phyloP scores from a whole-genome alignment of 768 basidiomycete genomes.

The Lactifluus pinguis region DNA sequence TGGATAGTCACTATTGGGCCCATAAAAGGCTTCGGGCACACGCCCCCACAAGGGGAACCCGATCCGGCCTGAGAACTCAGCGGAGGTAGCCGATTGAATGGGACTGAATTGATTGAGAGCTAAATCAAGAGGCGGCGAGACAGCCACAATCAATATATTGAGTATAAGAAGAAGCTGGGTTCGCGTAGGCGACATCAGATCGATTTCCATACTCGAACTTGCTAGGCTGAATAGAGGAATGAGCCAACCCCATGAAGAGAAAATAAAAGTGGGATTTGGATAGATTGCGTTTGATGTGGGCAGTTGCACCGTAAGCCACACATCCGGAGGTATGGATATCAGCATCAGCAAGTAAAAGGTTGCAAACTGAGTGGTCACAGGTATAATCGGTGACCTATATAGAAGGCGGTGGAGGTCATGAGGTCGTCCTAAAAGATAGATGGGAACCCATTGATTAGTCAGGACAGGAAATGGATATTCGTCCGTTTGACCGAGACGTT shows the following conservation, averaged over 20 bases:
- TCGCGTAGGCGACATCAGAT: not conserved
- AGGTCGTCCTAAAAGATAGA: not conserved
- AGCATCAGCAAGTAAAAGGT: not conserved
- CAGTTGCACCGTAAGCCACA: not conserved
- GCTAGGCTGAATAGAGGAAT: not conserved
- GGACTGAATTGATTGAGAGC: not conserved
- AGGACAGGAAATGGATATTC: not conserved
- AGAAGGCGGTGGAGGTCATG: conserved; percentile 2
- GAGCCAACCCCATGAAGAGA: not conserved
- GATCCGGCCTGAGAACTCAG: not conserved
- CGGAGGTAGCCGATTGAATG: not conserved
- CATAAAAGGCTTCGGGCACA: not conserved
- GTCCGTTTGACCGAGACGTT: not conserved
- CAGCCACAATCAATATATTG: not conserved
- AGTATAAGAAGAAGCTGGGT: not conserved
- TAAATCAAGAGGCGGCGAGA: not conserved
- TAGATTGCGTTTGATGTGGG: not conserved
- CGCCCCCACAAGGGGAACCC: not conserved
- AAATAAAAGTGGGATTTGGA: not conserved
- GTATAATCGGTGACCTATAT: not conserved
- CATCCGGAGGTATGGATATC: not conserved
- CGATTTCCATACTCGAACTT: not conserved
- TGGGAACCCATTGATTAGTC: not conserved
- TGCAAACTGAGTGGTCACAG: not conserved
- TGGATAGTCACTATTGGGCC: not conserved